Percentiles rank a stretch among this genome's conserved stretches.
Conservation (phyloP, 768 basidiomycete species). For the Vishniacozyma victoriae region DNA sequence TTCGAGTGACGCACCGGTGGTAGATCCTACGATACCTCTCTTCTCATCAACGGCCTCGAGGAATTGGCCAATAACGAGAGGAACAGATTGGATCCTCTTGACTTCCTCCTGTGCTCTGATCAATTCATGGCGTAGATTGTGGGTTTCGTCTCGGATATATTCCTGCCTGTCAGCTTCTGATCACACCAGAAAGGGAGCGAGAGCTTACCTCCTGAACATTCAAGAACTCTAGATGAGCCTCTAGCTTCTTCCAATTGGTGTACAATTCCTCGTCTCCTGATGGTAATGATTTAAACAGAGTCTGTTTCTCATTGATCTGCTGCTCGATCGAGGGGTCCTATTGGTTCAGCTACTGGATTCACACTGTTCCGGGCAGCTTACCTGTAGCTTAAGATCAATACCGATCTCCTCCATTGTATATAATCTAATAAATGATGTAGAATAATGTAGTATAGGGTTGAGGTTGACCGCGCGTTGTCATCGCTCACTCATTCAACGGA, state of each 20-base stretch:
- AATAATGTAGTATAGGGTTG: too few relatives aligned
- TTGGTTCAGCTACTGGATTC: neutral
- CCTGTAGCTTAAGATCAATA: slow-evolving; percentile 26
- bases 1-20: slow-evolving; percentile 54
- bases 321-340: slow-evolving; percentile 88
- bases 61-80: slow-evolving; percentile 98
- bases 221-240: slow-evolving; percentile 89
- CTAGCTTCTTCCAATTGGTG: slow-evolving; percentile 93
- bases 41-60: slow-evolving; percentile 97
- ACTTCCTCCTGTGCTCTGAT: slow-evolving; percentile 99
- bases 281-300: slow-evolving; percentile 77
- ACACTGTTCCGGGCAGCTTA: neutral
- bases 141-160: slow-evolving; percentile 98
- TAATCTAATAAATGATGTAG: too few relatives aligned
- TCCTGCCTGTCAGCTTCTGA: slow-evolving; percentile 58
- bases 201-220: slow-evolving; percentile 50
- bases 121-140: slow-evolving; percentile 93
- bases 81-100: slow-evolving; percentile 97
- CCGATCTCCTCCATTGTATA: slow-evolving; percentile 27
- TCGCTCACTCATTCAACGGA: too few relatives aligned
- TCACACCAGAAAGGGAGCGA: neutral
- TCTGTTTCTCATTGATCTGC: slow-evolving; percentile 80
- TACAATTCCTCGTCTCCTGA: slow-evolving; percentile 75
- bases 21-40: slow-evolving; percentile 93
- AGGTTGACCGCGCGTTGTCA: too few relatives aligned